Evolutionary conservation across 1,284 basidiomycete genomes (phyloP), one percentile per base, ranked within the genome.

Genomic region (Sporisorium graminicola): DNA sequence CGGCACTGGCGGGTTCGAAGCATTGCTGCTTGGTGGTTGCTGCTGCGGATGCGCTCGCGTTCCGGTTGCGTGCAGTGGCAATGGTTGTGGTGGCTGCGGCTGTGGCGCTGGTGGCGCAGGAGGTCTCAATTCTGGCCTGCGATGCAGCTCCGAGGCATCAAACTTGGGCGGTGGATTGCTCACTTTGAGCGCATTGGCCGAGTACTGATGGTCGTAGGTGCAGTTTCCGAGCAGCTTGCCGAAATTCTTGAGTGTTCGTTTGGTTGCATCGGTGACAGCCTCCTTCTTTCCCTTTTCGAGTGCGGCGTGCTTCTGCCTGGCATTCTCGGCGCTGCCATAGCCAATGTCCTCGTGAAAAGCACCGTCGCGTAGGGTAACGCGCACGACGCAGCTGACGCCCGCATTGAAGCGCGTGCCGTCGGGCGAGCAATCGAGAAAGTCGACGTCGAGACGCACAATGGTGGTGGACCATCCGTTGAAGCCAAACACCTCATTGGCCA

Each of bases 221-320:
- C 96, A 99, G 82, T 98, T 97, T 22, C 9, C 96, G 12, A 98
- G 88, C 1, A 98, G 87, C 83, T 95, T 96, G 54, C 97, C 96
- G 85, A 99, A 99, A 76, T 91, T 94, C 54, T 94, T 90, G 22
- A 99, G 88, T 0, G 94, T 90, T 37, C 96, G 91, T 86, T 99
- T 99, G 51, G 96, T 87, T 0, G 90, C 95, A 80, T 99, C 96
- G 0, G 96, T 99, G 0, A 98, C 92, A 0, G 97, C 95, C 85
- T 98, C 96, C 84, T 99, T 99, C 89, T 97, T 96, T 64, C 95
- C 96, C 90, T 99, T 99, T 82, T 98, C 95, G 31, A 99, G 85
- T 1, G 94, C 95, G 16, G 90, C 89, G 0, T 90, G 94, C 86
- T 96, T 98, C 63, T 91, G 91, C 84, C 91, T 92, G 22, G 90